phyloP scores from a whole-genome alignment of 2,329 filamentous ascomycete species.

The Zymoseptoria crescenta region DNA sequence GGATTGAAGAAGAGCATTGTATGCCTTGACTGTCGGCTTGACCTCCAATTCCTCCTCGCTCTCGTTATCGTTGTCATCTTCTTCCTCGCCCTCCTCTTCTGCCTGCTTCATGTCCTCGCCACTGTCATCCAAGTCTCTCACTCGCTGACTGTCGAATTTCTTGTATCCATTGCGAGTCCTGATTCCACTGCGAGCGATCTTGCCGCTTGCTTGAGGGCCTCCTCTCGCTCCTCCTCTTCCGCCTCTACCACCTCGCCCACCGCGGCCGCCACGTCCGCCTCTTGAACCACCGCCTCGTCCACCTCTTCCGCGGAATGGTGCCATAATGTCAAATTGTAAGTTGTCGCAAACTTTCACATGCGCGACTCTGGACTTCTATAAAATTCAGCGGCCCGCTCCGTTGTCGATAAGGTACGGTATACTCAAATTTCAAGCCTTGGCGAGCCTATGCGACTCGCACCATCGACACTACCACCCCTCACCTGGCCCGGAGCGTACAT shows the following conservation, averaged over 20 bases:
- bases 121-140: slow-evolving; percentile 26
- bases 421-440: neutral
- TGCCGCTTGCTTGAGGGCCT: slow-evolving; percentile 13
- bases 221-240: slow-evolving; percentile 27
- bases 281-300: slow-evolving; percentile 22
- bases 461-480: slow-evolving; percentile 3
- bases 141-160: slow-evolving; percentile 30
- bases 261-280: slow-evolving; percentile 14
- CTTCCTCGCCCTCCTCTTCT: slow-evolving; percentile 18
- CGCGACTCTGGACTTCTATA: neutral
- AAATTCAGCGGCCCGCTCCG: neutral
- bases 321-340: slow-evolving; percentile 13
- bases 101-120: slow-evolving; percentile 16
- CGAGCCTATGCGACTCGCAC: neutral
- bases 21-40: slow-evolving; percentile 35
- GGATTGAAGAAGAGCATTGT: slow-evolving; percentile 50
- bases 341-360: slow-evolving; percentile 1
- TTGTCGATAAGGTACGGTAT: neutral
- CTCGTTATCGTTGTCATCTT: slow-evolving; percentile 13
- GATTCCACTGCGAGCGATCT: slow-evolving; percentile 27
- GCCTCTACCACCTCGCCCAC: slow-evolving; percentile 23
- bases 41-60: slow-evolving; percentile 26
- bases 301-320: slow-evolving; percentile 23
- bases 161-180: slow-evolving; percentile 26
- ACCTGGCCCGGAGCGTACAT: slow-evolving; percentile 13